Conservation (phyloP, 1,139 yeast genomes). For the Saccharomycopsis hybrid region DNA sequence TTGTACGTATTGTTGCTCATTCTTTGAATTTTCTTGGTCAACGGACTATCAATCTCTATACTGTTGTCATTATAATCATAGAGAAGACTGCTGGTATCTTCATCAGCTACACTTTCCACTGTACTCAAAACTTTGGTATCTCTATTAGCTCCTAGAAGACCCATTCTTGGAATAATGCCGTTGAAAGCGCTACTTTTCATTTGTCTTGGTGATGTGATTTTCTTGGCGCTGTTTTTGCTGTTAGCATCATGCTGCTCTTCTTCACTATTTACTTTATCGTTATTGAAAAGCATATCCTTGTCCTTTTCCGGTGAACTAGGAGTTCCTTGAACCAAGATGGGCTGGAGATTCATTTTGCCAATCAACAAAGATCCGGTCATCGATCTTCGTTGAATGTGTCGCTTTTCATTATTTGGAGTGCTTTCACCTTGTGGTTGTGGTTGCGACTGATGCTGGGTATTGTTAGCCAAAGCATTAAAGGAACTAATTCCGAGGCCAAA, state of each 20-base stretch:
- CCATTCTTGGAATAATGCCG: slow-evolving; percentile 11
- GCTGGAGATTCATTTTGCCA: slow-evolving; percentile 21
- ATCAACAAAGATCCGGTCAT: slow-evolving; percentile 20
- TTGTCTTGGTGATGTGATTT: background rate
- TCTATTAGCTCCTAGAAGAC: slow-evolving; percentile 7
- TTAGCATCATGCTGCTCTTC: background rate
- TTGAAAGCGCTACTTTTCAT: slow-evolving; percentile 1
- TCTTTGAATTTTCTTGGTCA: slow-evolving; percentile 6
- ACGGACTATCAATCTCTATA: slow-evolving; percentile 11
- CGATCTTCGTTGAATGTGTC: slow-evolving; percentile 16
- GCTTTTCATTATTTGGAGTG: slow-evolving; percentile 1
- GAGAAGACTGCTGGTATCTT: slow-evolving; percentile 5
- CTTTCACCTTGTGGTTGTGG: background rate
- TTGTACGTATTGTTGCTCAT: background rate
- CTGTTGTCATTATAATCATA: slow-evolving; percentile 1
- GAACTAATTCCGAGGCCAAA: slow-evolving; percentile 1
- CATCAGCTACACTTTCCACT: slow-evolving; percentile 19
- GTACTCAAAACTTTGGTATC: slow-evolving; percentile 19
- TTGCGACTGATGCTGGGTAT: background rate
- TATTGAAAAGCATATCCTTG: too few species aligned
- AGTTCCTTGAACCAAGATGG: slow-evolving; percentile 17
- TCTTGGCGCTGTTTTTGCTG: background rate
- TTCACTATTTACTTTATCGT: background rate
- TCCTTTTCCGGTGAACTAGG: slow-evolving; percentile 15
- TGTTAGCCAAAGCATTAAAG: background rate